Conservation (phyloP, 495 filamentous ascomycete species). For the Penicillium alfredii region DNA sequence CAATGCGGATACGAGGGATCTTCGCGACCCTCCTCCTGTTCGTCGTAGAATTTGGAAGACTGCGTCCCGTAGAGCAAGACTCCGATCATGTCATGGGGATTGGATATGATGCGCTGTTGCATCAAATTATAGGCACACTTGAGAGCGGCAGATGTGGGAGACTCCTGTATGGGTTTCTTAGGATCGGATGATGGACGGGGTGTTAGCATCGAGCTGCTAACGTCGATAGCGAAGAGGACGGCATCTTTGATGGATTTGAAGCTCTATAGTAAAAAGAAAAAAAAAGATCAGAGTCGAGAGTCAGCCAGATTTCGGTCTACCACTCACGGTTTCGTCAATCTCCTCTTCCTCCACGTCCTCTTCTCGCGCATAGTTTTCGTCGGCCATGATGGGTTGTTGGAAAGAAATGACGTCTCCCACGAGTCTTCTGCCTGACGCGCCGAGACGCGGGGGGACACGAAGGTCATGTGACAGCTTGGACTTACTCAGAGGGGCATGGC, state of each 20-base stretch:
- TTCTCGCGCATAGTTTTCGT: constrained; percentile 34
- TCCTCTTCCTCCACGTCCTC: constrained; percentile 62
- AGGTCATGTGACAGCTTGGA: constrained; percentile 39
- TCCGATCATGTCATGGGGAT: constrained; percentile 96
- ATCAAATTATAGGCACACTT: constrained; percentile 94
- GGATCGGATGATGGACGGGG: constrained; percentile 55
- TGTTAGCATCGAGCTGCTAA: constrained; percentile 83
- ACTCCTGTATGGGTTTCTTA: constrained; percentile 68
- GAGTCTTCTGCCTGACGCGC: constrained; percentile 23
- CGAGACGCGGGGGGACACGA: constrained; percentile 25
- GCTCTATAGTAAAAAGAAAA: constrained; percentile 46
- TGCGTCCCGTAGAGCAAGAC: constrained; percentile 91
- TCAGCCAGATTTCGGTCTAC: too few relatives aligned
- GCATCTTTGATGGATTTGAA: constrained; percentile 95
- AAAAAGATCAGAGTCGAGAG: constrained; percentile 1
- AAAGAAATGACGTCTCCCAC: neutral
- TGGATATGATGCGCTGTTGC: constrained; percentile 96
- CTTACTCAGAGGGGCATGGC: too few relatives aligned
- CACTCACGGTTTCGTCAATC: constrained; percentile 62
- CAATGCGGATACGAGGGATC: constrained; percentile 78
- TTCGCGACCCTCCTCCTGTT: constrained; percentile 53
- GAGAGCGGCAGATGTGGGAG: constrained; percentile 71
- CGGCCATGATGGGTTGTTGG: constrained; percentile 32
- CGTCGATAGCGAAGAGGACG: constrained; percentile 90
- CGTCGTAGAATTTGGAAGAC: constrained; percentile 72